Evolutionary conservation across 2,329 filamentous ascomycete genomes (phyloP), one percentile per base, ranked within the genome.

Genomic region (Lithohypha guttulata): DNA sequence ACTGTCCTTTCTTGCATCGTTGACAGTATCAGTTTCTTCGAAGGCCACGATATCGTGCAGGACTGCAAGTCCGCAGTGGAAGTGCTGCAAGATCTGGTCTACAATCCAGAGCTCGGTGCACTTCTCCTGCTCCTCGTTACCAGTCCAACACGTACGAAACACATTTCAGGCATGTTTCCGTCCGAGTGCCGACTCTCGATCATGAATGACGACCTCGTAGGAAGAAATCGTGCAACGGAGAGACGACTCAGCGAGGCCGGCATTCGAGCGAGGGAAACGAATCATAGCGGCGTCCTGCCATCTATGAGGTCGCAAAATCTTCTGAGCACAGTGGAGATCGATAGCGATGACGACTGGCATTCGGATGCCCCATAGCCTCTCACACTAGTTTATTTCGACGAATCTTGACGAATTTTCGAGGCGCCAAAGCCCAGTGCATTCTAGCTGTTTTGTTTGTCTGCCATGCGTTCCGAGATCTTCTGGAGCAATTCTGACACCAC

Each of bases 61-160:
- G 20, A 34, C 17, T 34, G 27, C 17, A 8, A 21, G 15, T 15
- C 34, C 23, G 23, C 28, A 8, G 23, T 43, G 4, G 14, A 34
- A n/a, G 18, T 22, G 21, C 26, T 43, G 14, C 36, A 40, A 32
- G 31, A 36, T 10, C 17, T 45, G 7, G 25, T 36, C 6, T 9
- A 42, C 19, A 40, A 42, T 18, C n/a, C 35, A 25, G 39, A 29
- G 15, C 4, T 23, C 6, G 26, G 23, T n/a, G 27, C 41, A 6
- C 20, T 43, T n/a, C 34, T 45, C 29, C 43, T 43, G 34, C 20
- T 45, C 4, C 34, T 45, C 5, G 20, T 45, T 28, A 45, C 43
- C 3, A 38, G 41, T 26, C 41, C 43, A 6, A 25, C 14, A 13
- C 34, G 34, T 4, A 42, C 41, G 8, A 32, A 15, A 27, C 18